Conservation (phyloP, 2,329 filamentous ascomycete species). For the Penicillium oxalicum region DNA sequence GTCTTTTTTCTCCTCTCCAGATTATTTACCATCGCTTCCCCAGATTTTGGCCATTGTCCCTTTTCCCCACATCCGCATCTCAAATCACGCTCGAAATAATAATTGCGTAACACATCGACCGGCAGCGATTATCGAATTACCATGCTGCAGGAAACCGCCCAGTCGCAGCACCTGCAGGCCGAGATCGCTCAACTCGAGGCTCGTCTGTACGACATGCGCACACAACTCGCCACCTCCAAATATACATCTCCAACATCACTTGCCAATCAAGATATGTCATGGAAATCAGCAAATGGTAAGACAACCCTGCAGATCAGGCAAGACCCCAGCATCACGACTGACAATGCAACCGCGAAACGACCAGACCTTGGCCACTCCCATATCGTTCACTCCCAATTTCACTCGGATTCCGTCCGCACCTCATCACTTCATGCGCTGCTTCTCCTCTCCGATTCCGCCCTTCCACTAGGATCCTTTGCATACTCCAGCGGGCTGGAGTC, state of each 20-base stretch:
- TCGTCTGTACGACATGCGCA: slow-evolving; percentile 43
- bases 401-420: slow-evolving; percentile 6
- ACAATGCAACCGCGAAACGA: not conserved
- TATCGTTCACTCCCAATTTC: slow-evolving; percentile 7
- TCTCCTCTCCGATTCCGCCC: slow-evolving; percentile 57
- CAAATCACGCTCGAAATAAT: not conserved
- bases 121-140: not conserved
- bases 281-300: slow-evolving; percentile 9
- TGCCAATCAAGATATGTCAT: slow-evolving; percentile 8
- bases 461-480: slow-evolving; percentile 60
- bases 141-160: slow-evolving; percentile 19
- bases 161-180: slow-evolving; percentile 23
- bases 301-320: not conserved
- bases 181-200: slow-evolving; percentile 45
- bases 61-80: too few species aligned
- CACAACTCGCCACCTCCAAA: slow-evolving; percentile 30
- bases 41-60: not conserved
- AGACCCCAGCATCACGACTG: not conserved
- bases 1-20: not conserved
- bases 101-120: too few species aligned
- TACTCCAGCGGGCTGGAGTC: slow-evolving; percentile 61
- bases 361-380: not conserved
- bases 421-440: slow-evolving; percentile 49
- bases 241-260: slow-evolving; percentile 15
- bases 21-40: not conserved